Evolutionary conservation across 83 land plant species (phyloP).

Genomic region (Picea engelmannii): DNA sequence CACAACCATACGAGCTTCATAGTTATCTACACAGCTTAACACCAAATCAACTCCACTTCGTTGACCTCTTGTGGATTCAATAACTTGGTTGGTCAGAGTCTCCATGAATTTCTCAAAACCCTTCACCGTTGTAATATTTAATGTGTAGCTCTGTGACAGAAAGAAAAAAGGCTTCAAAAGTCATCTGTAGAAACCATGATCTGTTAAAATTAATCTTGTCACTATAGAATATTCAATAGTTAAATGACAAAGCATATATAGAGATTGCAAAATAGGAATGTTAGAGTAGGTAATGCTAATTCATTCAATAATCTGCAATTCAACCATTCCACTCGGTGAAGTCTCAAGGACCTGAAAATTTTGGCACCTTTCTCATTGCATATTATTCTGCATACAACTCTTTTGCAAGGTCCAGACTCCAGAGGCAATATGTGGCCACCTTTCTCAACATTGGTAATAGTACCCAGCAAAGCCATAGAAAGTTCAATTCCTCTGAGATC

Average conservation of each 20-base stretch:
- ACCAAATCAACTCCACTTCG: slow-evolving; percentile 94
- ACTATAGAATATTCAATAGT: not conserved
- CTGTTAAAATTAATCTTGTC: not conserved
- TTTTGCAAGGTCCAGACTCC: not conserved
- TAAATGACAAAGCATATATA: not conserved
- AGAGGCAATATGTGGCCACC: not conserved
- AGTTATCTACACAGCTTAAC: slow-evolving; percentile 97
- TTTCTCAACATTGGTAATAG: not conserved
- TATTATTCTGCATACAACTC: not conserved
- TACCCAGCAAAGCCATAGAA: not conserved
- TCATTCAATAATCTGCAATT: not conserved
- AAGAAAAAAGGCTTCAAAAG: not conserved
- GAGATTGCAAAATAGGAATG: not conserved
- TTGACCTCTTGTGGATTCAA: slow-evolving; percentile 28
- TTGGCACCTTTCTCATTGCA: slow-evolving; percentile 5
- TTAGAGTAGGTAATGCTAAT: not conserved
- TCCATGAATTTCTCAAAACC: slow-evolving; percentile 86
- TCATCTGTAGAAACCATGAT: not conserved
- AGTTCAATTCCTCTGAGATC: too few relatives aligned
- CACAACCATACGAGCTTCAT: slow-evolving; percentile 99
- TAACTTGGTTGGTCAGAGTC: slow-evolving; percentile 60
- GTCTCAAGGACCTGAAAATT: not conserved
- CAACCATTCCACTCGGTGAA: not conserved
- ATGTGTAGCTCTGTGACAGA: slow-evolving; percentile 79
- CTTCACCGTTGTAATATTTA: slow-evolving; percentile 92